A percentile compares a stretch with the other conserved stretches of the same genome.
Evolutionary conservation across 2,329 filamentous ascomycete species (phyloP).

Genomic region (Fusarium mundagurra): DNA sequence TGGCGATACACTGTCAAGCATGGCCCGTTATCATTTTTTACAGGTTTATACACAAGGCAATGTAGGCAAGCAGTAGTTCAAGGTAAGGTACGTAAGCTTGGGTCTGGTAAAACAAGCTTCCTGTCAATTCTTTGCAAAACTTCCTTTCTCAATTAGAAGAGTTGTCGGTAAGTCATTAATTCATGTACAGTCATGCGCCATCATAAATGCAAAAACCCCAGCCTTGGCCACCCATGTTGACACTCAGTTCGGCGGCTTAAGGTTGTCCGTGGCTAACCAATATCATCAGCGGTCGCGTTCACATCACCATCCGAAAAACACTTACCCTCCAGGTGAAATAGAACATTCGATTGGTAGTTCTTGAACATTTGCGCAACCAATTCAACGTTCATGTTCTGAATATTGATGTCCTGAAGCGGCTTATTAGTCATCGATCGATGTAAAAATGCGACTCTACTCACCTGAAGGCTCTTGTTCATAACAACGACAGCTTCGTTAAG

Average conservation of each 20-base stretch:
- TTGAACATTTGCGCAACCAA: slow-evolving; percentile 99
- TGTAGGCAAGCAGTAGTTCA: not conserved
- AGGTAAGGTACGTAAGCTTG: not conserved
- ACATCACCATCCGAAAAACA: not conserved
- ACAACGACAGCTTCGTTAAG: slow-evolving; percentile 93
- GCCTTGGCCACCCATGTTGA: not conserved
- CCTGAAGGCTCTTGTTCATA: slow-evolving; percentile 91
- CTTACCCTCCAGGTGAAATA: slow-evolving; percentile 95
- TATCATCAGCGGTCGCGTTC: not conserved
- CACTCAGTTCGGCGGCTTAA: slow-evolving; percentile 71
- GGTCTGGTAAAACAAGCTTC: too few species aligned
- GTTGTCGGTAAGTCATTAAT: slow-evolving; percentile 8
- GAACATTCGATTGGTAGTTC: slow-evolving; percentile 97
- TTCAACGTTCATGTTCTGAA: slow-evolving; percentile 99
- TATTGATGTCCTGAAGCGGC: slow-evolving; percentile 83
- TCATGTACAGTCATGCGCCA: slow-evolving; percentile 19
- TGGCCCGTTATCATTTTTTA: not conserved
- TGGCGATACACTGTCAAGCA: not conserved
- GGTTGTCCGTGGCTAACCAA: slow-evolving; percentile 77
- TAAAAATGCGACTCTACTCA: slow-evolving; percentile 46
- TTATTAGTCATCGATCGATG: not conserved
- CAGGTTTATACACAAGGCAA: not conserved
- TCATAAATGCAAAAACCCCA: not conserved
- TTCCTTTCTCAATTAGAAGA: not conserved
- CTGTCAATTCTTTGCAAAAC: not conserved